Conservation (phyloP, 768 basidiomycete genomes). For the Cubamyces sp. region DNA sequence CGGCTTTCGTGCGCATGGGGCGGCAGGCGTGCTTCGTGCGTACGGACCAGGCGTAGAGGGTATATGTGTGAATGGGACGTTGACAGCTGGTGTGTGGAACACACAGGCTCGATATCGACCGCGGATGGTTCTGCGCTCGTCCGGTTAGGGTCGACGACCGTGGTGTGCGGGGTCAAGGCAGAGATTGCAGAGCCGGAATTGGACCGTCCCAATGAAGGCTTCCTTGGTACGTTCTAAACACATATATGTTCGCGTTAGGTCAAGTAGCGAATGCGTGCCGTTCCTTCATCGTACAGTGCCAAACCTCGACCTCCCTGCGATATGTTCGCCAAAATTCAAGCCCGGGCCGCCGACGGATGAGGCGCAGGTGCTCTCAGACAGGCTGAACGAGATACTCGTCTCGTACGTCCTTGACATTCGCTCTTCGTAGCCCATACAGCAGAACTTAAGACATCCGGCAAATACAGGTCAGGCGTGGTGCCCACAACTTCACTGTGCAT, state of each 20-base stretch:
- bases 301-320: conserved; percentile 90
- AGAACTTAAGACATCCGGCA: neutral
- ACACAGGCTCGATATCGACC: conserved; percentile 87
- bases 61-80: neutral
- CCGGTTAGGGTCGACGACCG: conserved; percentile 87
- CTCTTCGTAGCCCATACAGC: neutral
- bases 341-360: conserved; percentile 95
- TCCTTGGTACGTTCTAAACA: conserved; percentile 59
- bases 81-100: neutral
- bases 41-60: too few relatives aligned
- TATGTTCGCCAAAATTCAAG: conserved; percentile 93
- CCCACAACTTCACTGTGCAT: conserved; percentile 77
- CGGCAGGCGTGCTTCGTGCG: too few relatives aligned
- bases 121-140: conserved; percentile 94
- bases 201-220: conserved; percentile 74
- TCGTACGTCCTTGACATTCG: conserved; percentile 51
- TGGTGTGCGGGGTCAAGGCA: conserved; percentile 95
- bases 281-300: conserved; percentile 63
- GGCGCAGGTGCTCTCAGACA: conserved; percentile 87
- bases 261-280: too few relatives aligned
- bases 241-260: too few relatives aligned
- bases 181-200: conserved; percentile 92
- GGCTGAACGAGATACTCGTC: conserved; percentile 76
- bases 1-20: too few relatives aligned
- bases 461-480: conserved; percentile 63